These are phyloP conservation scores for Petunia secreta DNA, from an alignment of 257 asterid species.

Conservation along the genomic window DNA sequence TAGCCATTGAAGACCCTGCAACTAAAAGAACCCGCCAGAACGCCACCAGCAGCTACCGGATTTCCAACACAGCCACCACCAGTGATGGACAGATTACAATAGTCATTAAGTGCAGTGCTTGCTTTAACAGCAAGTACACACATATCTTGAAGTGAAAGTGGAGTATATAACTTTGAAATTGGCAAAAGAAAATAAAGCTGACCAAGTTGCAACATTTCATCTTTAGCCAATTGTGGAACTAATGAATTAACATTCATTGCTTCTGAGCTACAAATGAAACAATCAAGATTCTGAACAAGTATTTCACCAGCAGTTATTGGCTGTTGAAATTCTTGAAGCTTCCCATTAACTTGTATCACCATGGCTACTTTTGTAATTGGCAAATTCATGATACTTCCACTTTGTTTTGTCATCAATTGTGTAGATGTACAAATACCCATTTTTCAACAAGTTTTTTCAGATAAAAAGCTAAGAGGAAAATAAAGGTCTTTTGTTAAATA, in stretches of 20 bases:
- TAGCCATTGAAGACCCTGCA: neutral
- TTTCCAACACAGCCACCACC: neutral
- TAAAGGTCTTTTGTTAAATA: neutral
- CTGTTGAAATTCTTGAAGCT: constrained; percentile 30
- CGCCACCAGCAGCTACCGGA: no score
- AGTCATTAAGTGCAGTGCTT: constrained; percentile 29
- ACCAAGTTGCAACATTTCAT: constrained; percentile 39
- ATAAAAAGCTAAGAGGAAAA: neutral
- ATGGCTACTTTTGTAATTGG: constrained; percentile 27
- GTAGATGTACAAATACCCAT: constrained; percentile 25
- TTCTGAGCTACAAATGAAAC: constrained; percentile 45
- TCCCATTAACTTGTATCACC: constrained; percentile 34
- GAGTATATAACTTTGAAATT: constrained; percentile 19
- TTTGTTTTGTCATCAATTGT: constrained; percentile 29
- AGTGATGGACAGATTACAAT: neutral
- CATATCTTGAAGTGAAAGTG: constrained; percentile 43
- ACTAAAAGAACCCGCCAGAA: no score
- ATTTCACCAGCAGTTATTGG: constrained; percentile 33
- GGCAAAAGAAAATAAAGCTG: constrained; percentile 46
- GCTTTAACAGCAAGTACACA: constrained; percentile 46
- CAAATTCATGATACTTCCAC: constrained; percentile 4
- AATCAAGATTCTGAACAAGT: constrained; percentile 18
- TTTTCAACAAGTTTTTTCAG: neutral
- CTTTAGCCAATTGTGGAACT: constrained; percentile 27
- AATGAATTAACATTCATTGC: constrained; percentile 38